Percentiles rank a stretch among this genome's conserved stretches.
These are phyloP conservation scores for Solanum etuberosum DNA, from an alignment of 257 asterid species.

Conservation along the genomic window DNA sequence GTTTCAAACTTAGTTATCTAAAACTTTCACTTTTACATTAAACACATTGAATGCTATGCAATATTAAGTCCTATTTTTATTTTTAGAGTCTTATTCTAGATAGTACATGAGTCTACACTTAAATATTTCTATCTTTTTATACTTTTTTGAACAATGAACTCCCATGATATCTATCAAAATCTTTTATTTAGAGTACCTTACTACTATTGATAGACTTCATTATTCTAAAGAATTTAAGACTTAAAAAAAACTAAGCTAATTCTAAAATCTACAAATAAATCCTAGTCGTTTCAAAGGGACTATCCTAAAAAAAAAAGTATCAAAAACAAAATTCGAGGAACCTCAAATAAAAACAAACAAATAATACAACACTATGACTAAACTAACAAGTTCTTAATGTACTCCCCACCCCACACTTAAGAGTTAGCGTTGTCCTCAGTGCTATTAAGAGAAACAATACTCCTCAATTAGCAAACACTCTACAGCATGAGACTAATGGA, in stretches of 20 bases:
- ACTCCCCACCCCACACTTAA: not conserved
- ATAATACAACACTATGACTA: not conserved
- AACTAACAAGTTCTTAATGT: not conserved
- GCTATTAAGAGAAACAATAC: not conserved
- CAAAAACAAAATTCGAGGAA: not conserved
- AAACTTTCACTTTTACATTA: not conserved
- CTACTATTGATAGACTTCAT: not conserved
- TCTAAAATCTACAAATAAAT: not conserved
- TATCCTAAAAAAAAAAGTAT: not conserved
- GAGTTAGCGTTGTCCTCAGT: not conserved
- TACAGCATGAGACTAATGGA: not conserved
- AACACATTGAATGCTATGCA: not conserved
- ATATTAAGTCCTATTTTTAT: not conserved
- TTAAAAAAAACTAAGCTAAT: not conserved
- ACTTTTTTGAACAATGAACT: not conserved
- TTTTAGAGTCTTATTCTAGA: not conserved
- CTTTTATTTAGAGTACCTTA: not conserved
- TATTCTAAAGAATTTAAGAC: not conserved
- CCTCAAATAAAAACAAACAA: not conserved
- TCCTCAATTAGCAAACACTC: not conserved
- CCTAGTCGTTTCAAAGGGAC: not conserved
- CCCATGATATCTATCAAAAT: not conserved
- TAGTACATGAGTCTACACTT: not conserved
- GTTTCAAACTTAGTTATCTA: not conserved
- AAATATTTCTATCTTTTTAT: not conserved